Evolutionary conservation across 192 early-diverging fungal genomes (phyloP).

Genomic region (Fimicolochytrium jonesii): DNA sequence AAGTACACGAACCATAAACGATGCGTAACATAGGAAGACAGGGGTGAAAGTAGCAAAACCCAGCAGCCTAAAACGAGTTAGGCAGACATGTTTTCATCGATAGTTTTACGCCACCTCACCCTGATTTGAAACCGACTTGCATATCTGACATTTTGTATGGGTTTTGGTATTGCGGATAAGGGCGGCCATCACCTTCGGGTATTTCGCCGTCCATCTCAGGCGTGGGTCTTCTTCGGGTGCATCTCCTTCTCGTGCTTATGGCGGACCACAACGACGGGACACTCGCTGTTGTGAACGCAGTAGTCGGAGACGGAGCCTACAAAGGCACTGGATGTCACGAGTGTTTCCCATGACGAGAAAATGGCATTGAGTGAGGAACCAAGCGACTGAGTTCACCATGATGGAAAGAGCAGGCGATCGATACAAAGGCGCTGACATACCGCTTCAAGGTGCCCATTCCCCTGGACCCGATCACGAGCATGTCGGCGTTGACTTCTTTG

Average conservation of each 20-base stretch:
- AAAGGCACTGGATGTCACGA: constrained; percentile 25
- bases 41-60: too few species aligned
- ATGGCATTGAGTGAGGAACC: neutral
- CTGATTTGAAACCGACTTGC: too few species aligned
- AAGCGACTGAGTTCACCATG: constrained; percentile 7
- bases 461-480: constrained; percentile 31
- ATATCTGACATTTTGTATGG: too few species aligned
- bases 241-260: neutral
- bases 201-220: too few species aligned
- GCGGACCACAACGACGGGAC: constrained; percentile 13
- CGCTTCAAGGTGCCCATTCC: constrained; percentile 32
- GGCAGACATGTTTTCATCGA: too few species aligned
- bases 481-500: constrained; percentile 29
- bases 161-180: too few species aligned
- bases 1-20: too few species aligned
- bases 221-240: neutral
- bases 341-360: neutral
- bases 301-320: constrained; percentile 44
- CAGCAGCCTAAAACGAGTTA: too few species aligned
- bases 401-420: constrained; percentile 13
- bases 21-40: too few species aligned
- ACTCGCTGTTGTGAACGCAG: constrained; percentile 32
- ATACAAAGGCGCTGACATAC: constrained; percentile 24
- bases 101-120: too few species aligned
- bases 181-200: too few species aligned